Base-by-base conservation (phyloP, 768 basidiomycete genomes). In the Tricholoma saponaceum region DNA sequence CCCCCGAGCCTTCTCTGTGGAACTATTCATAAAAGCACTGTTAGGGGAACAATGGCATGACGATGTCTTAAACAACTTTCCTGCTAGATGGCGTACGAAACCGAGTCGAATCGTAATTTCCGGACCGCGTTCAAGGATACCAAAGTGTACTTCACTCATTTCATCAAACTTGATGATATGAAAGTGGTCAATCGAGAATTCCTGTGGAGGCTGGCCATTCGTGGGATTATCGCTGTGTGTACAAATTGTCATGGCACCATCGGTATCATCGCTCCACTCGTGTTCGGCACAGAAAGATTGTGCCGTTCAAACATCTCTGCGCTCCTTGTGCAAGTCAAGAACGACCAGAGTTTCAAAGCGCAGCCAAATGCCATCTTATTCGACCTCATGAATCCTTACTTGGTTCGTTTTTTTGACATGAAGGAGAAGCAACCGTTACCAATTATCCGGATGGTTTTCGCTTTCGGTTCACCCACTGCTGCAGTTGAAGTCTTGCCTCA, bases 311-410 rank as follows among this genome's bases (percentile, higher is more conserved):
- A 64, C 39, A 55, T 66, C 28, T 49, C 60, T 26, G 64, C 59
- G 5, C 56, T 67, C 51, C 35, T 69, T 12, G 37, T 56, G 4
- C 69, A 69, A 56, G 58, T 58, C 47, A 66, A 66, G 59, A 69
- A 65, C 51, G 65, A 64, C 54, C 12, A 30, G 30, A 23, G n/a
- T 2, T 68, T 53, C 52, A n/a, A 18, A 25, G 47, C 43, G 7
- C 52, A 26, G 2, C 54, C 60, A n/a, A 30, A 57, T 8, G n/a
- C 16, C 4, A 4, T 53, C 12, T 37, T 69, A 9, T 70, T 70
- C 54, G 53, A 54, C n/a, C 33, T 12, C 20, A 66, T 66, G 64
- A 60, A 66, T 46, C 69, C 68, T 13, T 60, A 55, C 53, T 20
- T 20, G 5, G 25, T 63, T 43, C 51, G 58, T n/a, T 33, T 67